Conservation (phyloP, 2,329 filamentous ascomycete species). For the Delphinella strobiligena region DNA sequence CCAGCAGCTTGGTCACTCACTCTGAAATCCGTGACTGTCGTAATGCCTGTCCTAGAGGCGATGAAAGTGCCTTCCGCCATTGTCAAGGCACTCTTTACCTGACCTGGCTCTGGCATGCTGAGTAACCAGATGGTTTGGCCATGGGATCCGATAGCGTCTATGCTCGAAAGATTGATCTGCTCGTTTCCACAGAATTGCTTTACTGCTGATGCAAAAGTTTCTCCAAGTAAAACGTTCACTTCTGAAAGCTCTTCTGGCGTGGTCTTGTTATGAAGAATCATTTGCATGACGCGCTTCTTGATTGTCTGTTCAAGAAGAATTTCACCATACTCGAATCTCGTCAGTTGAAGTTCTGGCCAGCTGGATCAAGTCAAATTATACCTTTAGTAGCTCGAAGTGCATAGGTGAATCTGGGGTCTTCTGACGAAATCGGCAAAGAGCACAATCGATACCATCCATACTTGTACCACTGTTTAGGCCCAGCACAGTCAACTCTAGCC, state of each 20-base stretch:
- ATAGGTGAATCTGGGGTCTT: constrained; percentile 39
- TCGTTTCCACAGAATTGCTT: constrained; percentile 37
- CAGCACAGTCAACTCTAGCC: constrained; percentile 40
- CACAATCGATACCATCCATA: constrained; percentile 49
- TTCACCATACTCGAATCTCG: constrained; percentile 37
- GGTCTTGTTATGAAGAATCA: constrained; percentile 43
- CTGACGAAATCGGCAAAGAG: constrained; percentile 45
- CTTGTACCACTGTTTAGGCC: constrained; percentile 43
- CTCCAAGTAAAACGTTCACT: constrained; percentile 45
- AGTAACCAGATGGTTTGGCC: constrained; percentile 48
- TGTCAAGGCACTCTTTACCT: constrained; percentile 37
- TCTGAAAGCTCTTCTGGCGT: constrained; percentile 43
- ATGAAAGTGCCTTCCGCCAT: constrained; percentile 48
- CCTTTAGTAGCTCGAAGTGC: constrained; percentile 40
- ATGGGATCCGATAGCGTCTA: constrained; percentile 46
- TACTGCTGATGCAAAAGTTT: constrained; percentile 43
- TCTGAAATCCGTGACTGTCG: constrained; percentile 47
- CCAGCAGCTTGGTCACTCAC: constrained; percentile 45
- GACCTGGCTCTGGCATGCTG: constrained; percentile 38
- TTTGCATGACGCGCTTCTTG: constrained; percentile 45
- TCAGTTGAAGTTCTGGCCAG: neutral
- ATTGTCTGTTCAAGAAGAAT: constrained; percentile 41
- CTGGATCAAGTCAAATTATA: neutral
- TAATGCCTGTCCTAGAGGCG: constrained; percentile 43
- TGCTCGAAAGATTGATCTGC: constrained; percentile 29